These are phyloP conservation scores for Moniliella sp. DNA, from an alignment of 1,284 basidiomycete genomes.

Conservation along the genomic window DNA sequence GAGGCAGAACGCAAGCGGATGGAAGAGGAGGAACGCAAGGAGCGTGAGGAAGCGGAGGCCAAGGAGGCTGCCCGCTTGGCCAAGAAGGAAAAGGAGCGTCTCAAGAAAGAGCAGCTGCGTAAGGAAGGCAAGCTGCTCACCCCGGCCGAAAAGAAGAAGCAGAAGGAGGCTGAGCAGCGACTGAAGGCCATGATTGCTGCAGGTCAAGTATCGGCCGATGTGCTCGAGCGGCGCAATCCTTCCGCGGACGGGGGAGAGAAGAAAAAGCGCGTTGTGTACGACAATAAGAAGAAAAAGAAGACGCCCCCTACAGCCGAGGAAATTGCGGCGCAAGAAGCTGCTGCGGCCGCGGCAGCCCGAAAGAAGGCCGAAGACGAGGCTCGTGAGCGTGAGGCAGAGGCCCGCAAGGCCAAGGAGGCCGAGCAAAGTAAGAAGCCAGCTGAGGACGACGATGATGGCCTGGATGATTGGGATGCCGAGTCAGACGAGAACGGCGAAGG, in stretches of 20 bases:
- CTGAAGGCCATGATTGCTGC: slow-evolving; percentile 72
- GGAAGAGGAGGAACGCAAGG: slow-evolving; percentile 28
- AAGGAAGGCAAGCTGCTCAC: slow-evolving; percentile 32
- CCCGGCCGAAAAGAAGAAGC: slow-evolving; percentile 76
- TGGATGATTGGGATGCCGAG: slow-evolving; percentile 70
- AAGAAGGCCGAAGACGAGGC: slow-evolving; percentile 30
- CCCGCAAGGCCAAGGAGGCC: slow-evolving; percentile 11
- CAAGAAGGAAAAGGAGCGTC: slow-evolving; percentile 29
- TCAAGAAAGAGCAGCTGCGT: slow-evolving; percentile 28
- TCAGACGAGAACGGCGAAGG: slow-evolving; percentile 38
- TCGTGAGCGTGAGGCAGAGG: slow-evolving; percentile 12
- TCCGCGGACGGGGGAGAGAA: slow-evolving; percentile 26
- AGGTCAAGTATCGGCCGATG: slow-evolving; percentile 64
- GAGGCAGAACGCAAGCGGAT: slow-evolving; percentile 18
- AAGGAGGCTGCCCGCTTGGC: slow-evolving; percentile 25
- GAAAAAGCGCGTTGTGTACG: slow-evolving; percentile 50
- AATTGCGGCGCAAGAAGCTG: not conserved
- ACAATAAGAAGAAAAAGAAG: slow-evolving; percentile 58
- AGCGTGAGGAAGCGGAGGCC: slow-evolving; percentile 26
- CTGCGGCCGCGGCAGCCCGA: slow-evolving; percentile 7
- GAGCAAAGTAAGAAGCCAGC: slow-evolving; percentile 4
- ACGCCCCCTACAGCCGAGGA: slow-evolving; percentile 37
- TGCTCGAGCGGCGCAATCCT: slow-evolving; percentile 43
- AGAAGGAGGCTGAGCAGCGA: slow-evolving; percentile 67
- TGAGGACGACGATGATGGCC: slow-evolving; percentile 38